These are phyloP conservation scores for Rhypophila decipiens DNA, from an alignment of 495 filamentous ascomycete genomes.

Conservation along the genomic window DNA sequence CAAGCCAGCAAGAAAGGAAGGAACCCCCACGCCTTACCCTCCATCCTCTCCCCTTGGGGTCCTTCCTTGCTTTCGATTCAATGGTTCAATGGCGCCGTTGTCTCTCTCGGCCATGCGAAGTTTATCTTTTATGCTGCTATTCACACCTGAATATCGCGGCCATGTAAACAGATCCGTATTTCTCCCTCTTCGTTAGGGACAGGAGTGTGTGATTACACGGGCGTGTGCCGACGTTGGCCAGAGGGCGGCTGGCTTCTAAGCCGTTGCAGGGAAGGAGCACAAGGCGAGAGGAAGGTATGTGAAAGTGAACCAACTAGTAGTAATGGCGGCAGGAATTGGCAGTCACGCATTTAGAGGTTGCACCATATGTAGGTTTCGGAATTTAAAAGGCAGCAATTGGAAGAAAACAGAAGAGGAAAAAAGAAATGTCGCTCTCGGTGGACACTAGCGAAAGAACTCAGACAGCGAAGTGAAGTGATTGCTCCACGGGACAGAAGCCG, in stretches of 20 bases:
- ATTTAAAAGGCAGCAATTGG: slow-evolving; percentile 9
- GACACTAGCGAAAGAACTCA: slow-evolving; percentile 7
- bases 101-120: too few relatives aligned
- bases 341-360: not conserved
- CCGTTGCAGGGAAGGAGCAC: too few relatives aligned
- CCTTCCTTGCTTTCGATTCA: slow-evolving; percentile 7
- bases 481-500: not conserved
- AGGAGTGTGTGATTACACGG: too few relatives aligned
- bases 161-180: too few relatives aligned
- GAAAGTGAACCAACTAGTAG: not conserved
- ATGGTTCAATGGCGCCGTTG: too few relatives aligned
- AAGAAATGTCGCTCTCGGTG: slow-evolving; percentile 11
- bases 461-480: slow-evolving; percentile 11
- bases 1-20: not conserved
- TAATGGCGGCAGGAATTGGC: not conserved
- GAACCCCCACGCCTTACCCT: slow-evolving; percentile 19
- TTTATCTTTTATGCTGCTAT: slow-evolving; percentile 8
- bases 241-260: too few relatives aligned
- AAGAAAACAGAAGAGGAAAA: not conserved
- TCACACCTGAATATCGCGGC: slow-evolving; percentile 11
- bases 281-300: not conserved
- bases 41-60: too few relatives aligned
- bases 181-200: too few relatives aligned
- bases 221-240: too few relatives aligned
- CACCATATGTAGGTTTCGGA: slow-evolving; percentile 11